Conservation (phyloP, 148 eudicot species). For the Linanthus parryae region DNA sequence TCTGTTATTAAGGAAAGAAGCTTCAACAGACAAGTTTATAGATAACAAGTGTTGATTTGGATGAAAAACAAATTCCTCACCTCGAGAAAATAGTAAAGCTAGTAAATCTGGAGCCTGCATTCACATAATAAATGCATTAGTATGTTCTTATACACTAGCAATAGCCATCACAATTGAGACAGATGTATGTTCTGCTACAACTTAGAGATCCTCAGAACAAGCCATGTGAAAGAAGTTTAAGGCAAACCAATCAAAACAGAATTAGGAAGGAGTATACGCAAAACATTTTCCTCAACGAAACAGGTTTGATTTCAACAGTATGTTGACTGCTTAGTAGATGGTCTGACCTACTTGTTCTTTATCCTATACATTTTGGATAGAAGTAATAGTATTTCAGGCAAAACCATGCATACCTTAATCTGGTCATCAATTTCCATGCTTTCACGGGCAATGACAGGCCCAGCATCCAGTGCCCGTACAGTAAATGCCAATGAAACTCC, state of each 20-base stretch:
- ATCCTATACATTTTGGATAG: neutral
- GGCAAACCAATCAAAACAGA: too few relatives aligned
- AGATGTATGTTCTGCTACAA: neutral
- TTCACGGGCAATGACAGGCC: conserved; percentile 81
- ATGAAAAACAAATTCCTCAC: too few relatives aligned
- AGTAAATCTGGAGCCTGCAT: conserved; percentile 91
- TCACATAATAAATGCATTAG: conserved; percentile 17
- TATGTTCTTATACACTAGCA: conserved; percentile 13
- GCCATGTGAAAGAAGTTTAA: too few relatives aligned
- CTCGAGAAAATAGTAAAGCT: conserved; percentile 61
- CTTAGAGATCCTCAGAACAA: neutral
- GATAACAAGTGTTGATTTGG: too few relatives aligned
- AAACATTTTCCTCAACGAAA: too few relatives aligned
- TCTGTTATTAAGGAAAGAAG: too few relatives aligned
- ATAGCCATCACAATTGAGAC: conserved; percentile 1
- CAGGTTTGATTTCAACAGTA: too few relatives aligned
- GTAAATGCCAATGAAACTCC: conserved; percentile 95
- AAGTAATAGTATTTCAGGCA: neutral
- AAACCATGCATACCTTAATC: conserved; percentile 51
- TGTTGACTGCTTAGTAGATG: too few relatives aligned
- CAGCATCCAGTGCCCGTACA: conserved; percentile 86
- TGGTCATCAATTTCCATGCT: conserved; percentile 55
- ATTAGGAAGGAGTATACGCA: too few relatives aligned
- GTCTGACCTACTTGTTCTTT: too few relatives aligned
- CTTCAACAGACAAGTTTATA: too few relatives aligned